phyloP scores from a whole-genome alignment of 2,329 filamentous ascomycete species.

The Plectosphaerella plurivora region DNA sequence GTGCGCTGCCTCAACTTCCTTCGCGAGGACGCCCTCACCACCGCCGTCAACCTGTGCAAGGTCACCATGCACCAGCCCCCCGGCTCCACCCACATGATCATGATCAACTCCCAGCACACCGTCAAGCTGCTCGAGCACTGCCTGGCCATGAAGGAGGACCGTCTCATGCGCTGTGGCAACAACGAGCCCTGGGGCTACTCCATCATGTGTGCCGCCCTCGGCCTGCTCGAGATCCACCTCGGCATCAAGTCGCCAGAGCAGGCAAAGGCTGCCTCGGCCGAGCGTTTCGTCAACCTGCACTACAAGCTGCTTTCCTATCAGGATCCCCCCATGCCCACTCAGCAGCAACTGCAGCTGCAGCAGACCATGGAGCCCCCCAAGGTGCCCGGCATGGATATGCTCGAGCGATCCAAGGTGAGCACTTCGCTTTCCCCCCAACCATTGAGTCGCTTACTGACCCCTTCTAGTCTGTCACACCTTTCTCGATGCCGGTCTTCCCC shows the following conservation, averaged over 20 bases:
- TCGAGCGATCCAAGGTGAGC: slow-evolving; percentile 34
- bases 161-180: slow-evolving; percentile 56
- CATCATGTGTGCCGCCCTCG: slow-evolving; percentile 57
- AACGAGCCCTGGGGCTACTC: slow-evolving; percentile 62
- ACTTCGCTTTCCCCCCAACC: neutral
- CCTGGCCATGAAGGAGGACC: slow-evolving; percentile 56
- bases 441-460: slow-evolving; percentile 2
- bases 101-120: slow-evolving; percentile 57
- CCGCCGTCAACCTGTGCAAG: slow-evolving; percentile 57
- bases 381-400: slow-evolving; percentile 25
- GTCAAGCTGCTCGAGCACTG: slow-evolving; percentile 59
- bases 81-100: slow-evolving; percentile 57
- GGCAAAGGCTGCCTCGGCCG: slow-evolving; percentile 54
- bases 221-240: slow-evolving; percentile 55
- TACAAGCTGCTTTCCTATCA: slow-evolving; percentile 53
- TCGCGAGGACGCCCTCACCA: slow-evolving; percentile 54
- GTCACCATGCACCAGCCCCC: slow-evolving; percentile 57
- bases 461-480: slow-evolving; percentile 35
- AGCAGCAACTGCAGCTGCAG: slow-evolving; percentile 11
- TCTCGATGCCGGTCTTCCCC: slow-evolving; percentile 23
- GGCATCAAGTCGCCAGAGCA: slow-evolving; percentile 51
- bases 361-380: slow-evolving; percentile 13
- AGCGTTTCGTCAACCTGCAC: slow-evolving; percentile 55
- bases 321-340: slow-evolving; percentile 35
- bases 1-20: slow-evolving; percentile 56